Base-by-base conservation (phyloP, 1,284 basidiomycete genomes). In the Sporisorium iseilematis-ciliati region DNA sequence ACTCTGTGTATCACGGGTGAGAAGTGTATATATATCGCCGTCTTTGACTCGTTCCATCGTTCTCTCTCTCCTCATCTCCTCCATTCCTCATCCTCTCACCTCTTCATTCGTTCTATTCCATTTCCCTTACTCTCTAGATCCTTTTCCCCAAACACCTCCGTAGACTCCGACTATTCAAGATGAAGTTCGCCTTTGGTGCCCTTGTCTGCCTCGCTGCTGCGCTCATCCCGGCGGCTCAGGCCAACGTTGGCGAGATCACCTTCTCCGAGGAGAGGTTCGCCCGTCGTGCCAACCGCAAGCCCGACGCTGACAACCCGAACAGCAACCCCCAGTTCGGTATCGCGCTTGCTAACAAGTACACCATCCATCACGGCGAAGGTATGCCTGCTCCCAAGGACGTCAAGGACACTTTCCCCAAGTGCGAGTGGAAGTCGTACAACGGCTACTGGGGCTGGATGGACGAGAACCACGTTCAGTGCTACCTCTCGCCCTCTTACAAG, bases 401-500 rank as follows among this genome's bases (percentile, higher is more conserved):
- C 31, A 26, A n/a, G 12, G 20, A 46, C 7, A 41, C 35, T 3
- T 66, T 21, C 57, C 54, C 51, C 12, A n/a, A 57, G 12, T 75
- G 72, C 63, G 5, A 61, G 58, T 75, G 72, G 72, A 54, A n/a
- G 38, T 4, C 7, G 10, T 65, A 61, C 52, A 14, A 20, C 18
- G 18, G 20, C 10, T 10, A 12, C 4, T 40, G 4, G n/a, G 59
- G 21, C 26, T 75, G 63, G 62, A 7, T 69, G 21, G 72, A 75
- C 63, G 43, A 75, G 2, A n/a, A 69, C 52, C 46, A 50, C n/a
- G 56, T 69, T 4, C 55, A 62, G 46, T 75, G 72, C 63, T 69
- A 69, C 49, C 38, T 75, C 8, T 53, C n/a, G 14, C 72, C 72
- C 12, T 55, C 57, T 20, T 75, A 69, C 58, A 55, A 54, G 40